Conservation (phyloP, 805 yeast genomes). For the Kregervanrija fluxuum region DNA sequence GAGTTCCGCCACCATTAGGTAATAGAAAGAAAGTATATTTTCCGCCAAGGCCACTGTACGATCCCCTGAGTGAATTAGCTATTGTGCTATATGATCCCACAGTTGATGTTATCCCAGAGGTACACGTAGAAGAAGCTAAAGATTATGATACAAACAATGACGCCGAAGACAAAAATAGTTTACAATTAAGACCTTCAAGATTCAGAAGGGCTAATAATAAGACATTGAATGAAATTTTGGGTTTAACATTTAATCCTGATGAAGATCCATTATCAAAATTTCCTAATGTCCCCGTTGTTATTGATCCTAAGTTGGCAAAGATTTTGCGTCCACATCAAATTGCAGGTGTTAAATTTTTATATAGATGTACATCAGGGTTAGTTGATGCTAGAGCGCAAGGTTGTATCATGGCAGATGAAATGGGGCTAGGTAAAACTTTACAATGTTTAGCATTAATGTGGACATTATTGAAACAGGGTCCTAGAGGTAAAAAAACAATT, state of each 20-base stretch:
- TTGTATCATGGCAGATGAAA: slow-evolving; percentile 98
- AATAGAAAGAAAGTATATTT: slow-evolving; percentile 60
- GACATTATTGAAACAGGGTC: slow-evolving; percentile 86
- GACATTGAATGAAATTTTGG: slow-evolving; percentile 73
- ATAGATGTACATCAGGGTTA: slow-evolving; percentile 84
- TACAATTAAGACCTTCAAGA: slow-evolving; percentile 18
- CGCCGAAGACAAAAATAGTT: slow-evolving; percentile 16
- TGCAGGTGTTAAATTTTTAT: slow-evolving; percentile 88
- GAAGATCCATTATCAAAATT: slow-evolving; percentile 41
- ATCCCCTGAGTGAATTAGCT: slow-evolving; percentile 89
- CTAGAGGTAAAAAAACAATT: slow-evolving; percentile 74
- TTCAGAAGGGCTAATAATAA: slow-evolving; percentile 44
- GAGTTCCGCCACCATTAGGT: slow-evolving; percentile 83
- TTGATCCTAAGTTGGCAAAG: slow-evolving; percentile 81
- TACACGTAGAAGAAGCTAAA: slow-evolving; percentile 23
- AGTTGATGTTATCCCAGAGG: slow-evolving; percentile 49
- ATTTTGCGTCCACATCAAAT: slow-evolving; percentile 93
- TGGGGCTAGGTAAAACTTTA: slow-evolving; percentile 97
- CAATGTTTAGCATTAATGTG: slow-evolving; percentile 90
- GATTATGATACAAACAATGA: slow-evolving; percentile 20
- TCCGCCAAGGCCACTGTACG: slow-evolving; percentile 91
- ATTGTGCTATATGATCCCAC: slow-evolving; percentile 95
- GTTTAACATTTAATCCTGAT: slow-evolving; percentile 49
- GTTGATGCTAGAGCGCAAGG: slow-evolving; percentile 82
- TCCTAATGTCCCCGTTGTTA: slow-evolving; percentile 91